Evolutionary conservation across 1,284 basidiomycete genomes (phyloP).

Genomic region (Apiotrichum mycotoxinovorans): DNA sequence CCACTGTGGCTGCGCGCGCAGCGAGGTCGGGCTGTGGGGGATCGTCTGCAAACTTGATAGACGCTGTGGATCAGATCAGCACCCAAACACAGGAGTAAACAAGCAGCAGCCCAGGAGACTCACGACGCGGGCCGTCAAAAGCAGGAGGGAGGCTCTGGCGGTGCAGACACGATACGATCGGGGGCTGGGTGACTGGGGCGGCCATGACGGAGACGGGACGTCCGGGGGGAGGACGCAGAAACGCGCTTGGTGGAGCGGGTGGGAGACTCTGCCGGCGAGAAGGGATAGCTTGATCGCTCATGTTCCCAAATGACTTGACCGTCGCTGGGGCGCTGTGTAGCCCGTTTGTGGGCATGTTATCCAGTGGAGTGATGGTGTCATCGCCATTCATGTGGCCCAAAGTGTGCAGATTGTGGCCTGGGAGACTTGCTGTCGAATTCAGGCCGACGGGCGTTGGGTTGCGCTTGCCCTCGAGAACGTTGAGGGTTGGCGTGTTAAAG

Average conservation of each 20-base stretch:
- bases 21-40: background rate
- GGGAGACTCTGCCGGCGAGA: background rate
- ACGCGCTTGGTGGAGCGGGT: background rate
- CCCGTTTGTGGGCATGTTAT: too few species aligned
- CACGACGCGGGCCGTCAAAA: background rate
- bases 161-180: background rate
- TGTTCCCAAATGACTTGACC: too few species aligned
- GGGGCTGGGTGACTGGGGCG: background rate
- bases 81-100: background rate
- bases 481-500: background rate
- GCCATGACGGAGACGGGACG: background rate
- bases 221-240: background rate
- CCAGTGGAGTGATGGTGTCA: background rate
- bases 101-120: background rate
- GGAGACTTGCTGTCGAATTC: background rate
- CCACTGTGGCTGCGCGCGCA: background rate
- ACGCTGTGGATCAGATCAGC: too few species aligned
- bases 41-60: constrained; percentile 2
- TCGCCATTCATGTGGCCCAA: background rate
- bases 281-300: background rate
- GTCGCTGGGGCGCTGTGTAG: too few species aligned
- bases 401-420: background rate
- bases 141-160: background rate
- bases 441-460: background rate
- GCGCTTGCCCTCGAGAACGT: background rate